These are phyloP conservation scores for Scedosporium apiospermum DNA, from an alignment of 2,329 filamentous ascomycete genomes.

Conservation along the genomic window DNA sequence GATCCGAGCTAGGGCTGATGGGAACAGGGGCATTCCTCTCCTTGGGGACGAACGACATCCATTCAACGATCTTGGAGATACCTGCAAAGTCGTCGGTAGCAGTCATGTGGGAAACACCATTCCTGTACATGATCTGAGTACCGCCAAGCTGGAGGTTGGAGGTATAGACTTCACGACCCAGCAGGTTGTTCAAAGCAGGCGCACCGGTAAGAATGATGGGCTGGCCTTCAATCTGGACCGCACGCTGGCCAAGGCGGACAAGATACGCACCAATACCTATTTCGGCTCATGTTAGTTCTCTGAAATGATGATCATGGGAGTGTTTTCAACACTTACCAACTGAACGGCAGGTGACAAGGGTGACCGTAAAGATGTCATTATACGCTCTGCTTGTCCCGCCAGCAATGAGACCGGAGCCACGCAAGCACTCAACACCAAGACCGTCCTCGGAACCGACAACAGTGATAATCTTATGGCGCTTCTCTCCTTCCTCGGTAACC, in stretches of 20 bases:
- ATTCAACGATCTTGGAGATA: conserved; percentile 95
- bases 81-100: conserved; percentile 96
- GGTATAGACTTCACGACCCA: conserved; percentile 96
- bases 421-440: conserved; percentile 92
- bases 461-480: conserved; percentile 86
- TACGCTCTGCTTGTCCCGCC: conserved; percentile 95
- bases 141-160: conserved; percentile 98
- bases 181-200: conserved; percentile 92
- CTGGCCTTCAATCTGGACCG: conserved; percentile 97
- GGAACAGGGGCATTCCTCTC: conserved; percentile 88
- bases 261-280: conserved; percentile 93
- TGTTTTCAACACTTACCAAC: conserved; percentile 54
- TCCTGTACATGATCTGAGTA: conserved; percentile 99
- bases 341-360: conserved; percentile 92
- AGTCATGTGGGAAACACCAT: conserved; percentile 98
- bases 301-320: conserved; percentile 10
- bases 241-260: conserved; percentile 94
- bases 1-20: conserved; percentile 76
- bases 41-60: conserved; percentile 95
- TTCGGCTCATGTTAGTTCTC: background rate
- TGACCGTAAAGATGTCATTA: conserved; percentile 98
- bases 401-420: conserved; percentile 94
- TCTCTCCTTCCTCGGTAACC: conserved; percentile 77
- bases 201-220: conserved; percentile 98
- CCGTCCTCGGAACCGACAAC: conserved; percentile 91